Conservation (phyloP, 495 filamentous ascomycete genomes). For the Acidomyces sp. region DNA sequence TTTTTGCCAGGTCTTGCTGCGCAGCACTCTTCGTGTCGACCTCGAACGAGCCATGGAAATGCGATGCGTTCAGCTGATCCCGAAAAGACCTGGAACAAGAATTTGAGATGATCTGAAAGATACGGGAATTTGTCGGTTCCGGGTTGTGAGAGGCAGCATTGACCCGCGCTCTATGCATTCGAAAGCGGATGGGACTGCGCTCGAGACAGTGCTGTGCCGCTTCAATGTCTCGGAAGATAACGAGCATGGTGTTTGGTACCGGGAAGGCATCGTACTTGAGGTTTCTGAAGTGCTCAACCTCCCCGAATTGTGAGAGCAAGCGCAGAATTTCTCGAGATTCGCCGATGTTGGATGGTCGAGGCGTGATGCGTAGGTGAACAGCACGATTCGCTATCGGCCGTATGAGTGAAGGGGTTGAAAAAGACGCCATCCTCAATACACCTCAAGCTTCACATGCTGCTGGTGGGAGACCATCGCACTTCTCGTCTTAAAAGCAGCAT, state of each 20-base stretch:
- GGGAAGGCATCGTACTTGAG: conserved; percentile 37
- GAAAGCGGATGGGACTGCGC: conserved; percentile 31
- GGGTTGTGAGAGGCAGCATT: neutral
- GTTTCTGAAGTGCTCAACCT: conserved; percentile 62
- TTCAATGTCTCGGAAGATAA: conserved; percentile 29
- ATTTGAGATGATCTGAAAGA: conserved; percentile 26
- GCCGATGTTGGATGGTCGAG: conserved; percentile 47
- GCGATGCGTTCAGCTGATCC: conserved; percentile 30
- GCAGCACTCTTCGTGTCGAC: conserved; percentile 16
- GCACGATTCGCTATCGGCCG: conserved; percentile 18
- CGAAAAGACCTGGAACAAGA: conserved; percentile 22
- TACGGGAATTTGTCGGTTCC: conserved; percentile 4
- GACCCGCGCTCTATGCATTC: conserved; percentile 15
- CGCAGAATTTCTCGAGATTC: conserved; percentile 62
- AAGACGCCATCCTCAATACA: no score
- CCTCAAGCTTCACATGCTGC: no score
- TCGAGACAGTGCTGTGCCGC: conserved; percentile 28
- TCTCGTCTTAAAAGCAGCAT: no score
- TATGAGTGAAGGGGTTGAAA: neutral
- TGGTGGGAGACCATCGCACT: no score
- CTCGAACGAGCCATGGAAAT: conserved; percentile 28
- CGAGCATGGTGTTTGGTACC: conserved; percentile 29
- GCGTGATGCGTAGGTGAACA: conserved; percentile 52
- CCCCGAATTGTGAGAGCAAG: conserved; percentile 60
- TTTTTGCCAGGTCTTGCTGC: conserved; percentile 24